phyloP scores from a whole-genome alignment of 495 filamentous ascomycete genomes.

The Oidiodendron maius region DNA sequence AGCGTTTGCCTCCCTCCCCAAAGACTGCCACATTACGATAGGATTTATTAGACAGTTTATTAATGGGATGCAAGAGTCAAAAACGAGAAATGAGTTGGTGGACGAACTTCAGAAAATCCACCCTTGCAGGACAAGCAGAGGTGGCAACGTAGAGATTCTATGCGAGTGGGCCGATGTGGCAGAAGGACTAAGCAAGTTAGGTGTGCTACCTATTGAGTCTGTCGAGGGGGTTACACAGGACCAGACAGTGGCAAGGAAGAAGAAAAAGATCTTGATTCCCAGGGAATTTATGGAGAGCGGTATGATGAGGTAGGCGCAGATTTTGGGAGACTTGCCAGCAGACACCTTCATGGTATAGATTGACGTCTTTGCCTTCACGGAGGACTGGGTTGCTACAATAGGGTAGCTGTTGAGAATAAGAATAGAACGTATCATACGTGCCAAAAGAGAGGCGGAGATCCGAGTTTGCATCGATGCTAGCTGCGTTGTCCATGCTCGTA shows the following conservation, averaged over 20 bases:
- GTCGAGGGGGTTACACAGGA: background rate
- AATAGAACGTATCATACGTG: too few species aligned
- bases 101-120: constrained; percentile 7
- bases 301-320: background rate
- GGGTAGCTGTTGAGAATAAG: too few species aligned
- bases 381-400: too few species aligned
- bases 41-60: constrained; percentile 16
- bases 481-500: too few species aligned
- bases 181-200: constrained; percentile 1
- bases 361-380: too few species aligned
- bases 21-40: constrained; percentile 1
- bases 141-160: constrained; percentile 13
- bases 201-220: constrained; percentile 1
- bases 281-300: background rate
- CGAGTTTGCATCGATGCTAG: too few species aligned
- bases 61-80: constrained; percentile 3
- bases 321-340: too few species aligned
- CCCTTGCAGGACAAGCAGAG: constrained; percentile 1
- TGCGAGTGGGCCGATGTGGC: constrained; percentile 17
- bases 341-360: too few species aligned
- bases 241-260: background rate
- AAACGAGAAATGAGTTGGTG: constrained; percentile 4
- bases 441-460: too few species aligned
- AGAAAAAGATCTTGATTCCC: background rate
- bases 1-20: background rate